Evolutionary conservation across 2,329 filamentous ascomycete species (phyloP).

Genomic region (Exophiala spinifera): DNA sequence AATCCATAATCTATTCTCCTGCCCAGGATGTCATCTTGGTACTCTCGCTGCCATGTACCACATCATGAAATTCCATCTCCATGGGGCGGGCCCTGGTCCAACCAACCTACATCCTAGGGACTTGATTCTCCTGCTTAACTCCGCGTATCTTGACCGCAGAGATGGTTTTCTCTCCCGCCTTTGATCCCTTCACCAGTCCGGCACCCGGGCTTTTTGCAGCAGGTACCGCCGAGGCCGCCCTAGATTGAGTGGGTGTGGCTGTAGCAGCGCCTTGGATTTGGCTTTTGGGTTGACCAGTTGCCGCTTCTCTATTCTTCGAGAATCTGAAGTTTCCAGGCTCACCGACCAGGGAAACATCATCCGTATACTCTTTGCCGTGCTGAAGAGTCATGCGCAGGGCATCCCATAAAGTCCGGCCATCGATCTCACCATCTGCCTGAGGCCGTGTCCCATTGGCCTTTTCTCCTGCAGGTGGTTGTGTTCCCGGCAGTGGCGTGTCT

Average conservation of each 20-base stretch:
- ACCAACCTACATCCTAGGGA: constrained; percentile 4
- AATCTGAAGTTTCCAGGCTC: constrained; percentile 63
- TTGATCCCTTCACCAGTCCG: background rate
- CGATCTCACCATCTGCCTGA: constrained; percentile 28
- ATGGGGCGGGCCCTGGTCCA: background rate
- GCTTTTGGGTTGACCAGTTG: constrained; percentile 12
- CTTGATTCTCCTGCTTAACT: constrained; percentile 18
- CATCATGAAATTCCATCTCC: too few species aligned
- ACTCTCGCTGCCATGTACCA: too few species aligned
- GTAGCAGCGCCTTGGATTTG: background rate
- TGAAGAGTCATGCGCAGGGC: constrained; percentile 51
- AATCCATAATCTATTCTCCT: too few species aligned
- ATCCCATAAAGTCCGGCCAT: constrained; percentile 42
- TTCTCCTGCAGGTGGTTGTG: constrained; percentile 15
- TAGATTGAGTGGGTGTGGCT: constrained; percentile 15
- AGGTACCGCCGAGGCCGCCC: constrained; percentile 17
- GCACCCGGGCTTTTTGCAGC: background rate
- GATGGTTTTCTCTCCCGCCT: constrained; percentile 2
- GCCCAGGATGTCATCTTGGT: too few species aligned
- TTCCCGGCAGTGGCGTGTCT: constrained; percentile 45
- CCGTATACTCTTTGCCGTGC: constrained; percentile 61
- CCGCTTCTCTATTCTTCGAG: constrained; percentile 38
- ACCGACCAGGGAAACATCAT: constrained; percentile 61
- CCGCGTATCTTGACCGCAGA: constrained; percentile 16
- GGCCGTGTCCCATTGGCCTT: constrained; percentile 7